These are phyloP conservation scores for Lipomyces spencermartinsiae DNA, from an alignment of 805 yeast species.

Conservation along the genomic window DNA sequence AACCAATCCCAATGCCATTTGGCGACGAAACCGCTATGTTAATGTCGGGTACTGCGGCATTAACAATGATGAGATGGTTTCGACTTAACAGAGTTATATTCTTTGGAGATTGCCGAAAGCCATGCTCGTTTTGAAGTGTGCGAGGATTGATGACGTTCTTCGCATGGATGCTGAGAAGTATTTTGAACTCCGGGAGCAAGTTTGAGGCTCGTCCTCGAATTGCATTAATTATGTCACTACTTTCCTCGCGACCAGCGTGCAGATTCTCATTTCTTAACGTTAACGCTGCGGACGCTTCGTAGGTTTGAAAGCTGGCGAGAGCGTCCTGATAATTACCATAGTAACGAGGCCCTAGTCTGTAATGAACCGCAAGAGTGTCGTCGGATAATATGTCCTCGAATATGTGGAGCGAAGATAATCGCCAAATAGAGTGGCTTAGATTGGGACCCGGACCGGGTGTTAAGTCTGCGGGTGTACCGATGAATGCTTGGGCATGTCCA, in stretches of 20 bases:
- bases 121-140: slow-evolving; percentile 25
- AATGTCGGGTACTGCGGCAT: slow-evolving; percentile 37
- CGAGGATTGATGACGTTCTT: slow-evolving; percentile 29
- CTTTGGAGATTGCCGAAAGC: slow-evolving; percentile 30
- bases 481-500: slow-evolving; percentile 31
- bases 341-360: slow-evolving; percentile 40
- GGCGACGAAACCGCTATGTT: slow-evolving; percentile 32
- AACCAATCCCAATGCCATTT: slow-evolving; percentile 33
- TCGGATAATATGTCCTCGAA: slow-evolving; percentile 38
- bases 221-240: slow-evolving; percentile 37
- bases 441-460: slow-evolving; percentile 29
- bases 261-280: slow-evolving; percentile 37
- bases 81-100: slow-evolving; percentile 25
- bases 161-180: slow-evolving; percentile 37
- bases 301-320: slow-evolving; percentile 41
- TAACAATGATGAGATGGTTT: slow-evolving; percentile 31
- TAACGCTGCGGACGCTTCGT: slow-evolving; percentile 40
- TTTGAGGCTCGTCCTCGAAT: slow-evolving; percentile 38
- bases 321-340: slow-evolving; percentile 42
- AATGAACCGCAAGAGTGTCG: slow-evolving; percentile 39
- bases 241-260: slow-evolving; percentile 30
- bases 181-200: slow-evolving; percentile 34
- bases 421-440: slow-evolving; percentile 30
- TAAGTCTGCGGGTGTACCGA: slow-evolving; percentile 38
- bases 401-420: slow-evolving; percentile 35